Base-by-base conservation (phyloP, 1,139 yeast species). In the Sugiyamaella castrensis region DNA sequence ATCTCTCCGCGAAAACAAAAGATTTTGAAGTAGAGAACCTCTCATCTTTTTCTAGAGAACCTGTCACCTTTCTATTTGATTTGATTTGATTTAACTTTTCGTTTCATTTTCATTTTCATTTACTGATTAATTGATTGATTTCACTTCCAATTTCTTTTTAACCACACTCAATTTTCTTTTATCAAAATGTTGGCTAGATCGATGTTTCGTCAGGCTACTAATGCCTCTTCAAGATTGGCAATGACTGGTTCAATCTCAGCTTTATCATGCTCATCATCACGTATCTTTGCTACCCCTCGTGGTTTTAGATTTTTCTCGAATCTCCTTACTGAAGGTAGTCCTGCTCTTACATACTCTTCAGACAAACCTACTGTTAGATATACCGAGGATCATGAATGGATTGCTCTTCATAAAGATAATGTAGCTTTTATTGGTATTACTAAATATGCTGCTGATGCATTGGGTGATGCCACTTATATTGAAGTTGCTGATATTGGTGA, bases 381-480 rank as follows among this genome's bases (percentile, higher is more conserved):
- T 74, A 87, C 98, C 13, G 73, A 76, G 48, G 97, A 92, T 65
- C 99, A 92, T 73, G 99, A 92, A 73, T 92, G 98, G 97, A 73
- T 94, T 53, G 92, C 96, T 2, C 75, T 82, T 45, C 94, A 87
- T 66, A 77, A 79, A 32, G 96, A 91, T 69, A 87, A 88, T 32
- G 46, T 49, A 13, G 72, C 94, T 1, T 89, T 84, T 60, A 75
- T 92, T 34, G 99, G 99, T 34, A 89, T 92, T 69, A 91, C 98
- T 54, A 81, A 80, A 62, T 91, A 92, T 68, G 99, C 99, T 31
- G 85, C 96, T 38, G 96, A 91, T 63, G 96, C 98, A n/a, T 79
- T 92, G 54, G 98, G 98, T 41, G 99, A 92, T 71, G 95, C 95
- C 48, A 94, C 98, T 13, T 92, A 77, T 68, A 84, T 89, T 56